These are phyloP conservation scores for Gyrodon lividus DNA, from an alignment of 768 basidiomycete genomes.

Conservation along the genomic window DNA sequence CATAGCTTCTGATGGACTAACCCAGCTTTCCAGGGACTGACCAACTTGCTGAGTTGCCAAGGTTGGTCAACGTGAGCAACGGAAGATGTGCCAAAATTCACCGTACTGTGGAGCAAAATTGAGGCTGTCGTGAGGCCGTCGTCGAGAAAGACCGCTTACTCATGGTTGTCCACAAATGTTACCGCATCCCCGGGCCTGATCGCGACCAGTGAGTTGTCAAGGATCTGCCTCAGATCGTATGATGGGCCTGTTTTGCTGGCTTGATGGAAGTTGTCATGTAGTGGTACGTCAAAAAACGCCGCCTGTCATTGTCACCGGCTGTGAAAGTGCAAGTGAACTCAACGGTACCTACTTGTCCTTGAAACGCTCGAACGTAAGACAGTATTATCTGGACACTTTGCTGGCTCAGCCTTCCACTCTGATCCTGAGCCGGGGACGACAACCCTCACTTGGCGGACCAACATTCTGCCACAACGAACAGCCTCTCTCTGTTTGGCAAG, in stretches of 20 bases:
- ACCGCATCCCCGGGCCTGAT: slow-evolving; percentile 77
- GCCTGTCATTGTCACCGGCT: slow-evolving; percentile 44
- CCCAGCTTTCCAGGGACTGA: slow-evolving; percentile 83
- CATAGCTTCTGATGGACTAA: slow-evolving; percentile 30
- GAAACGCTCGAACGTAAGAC: slow-evolving; percentile 58
- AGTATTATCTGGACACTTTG: slow-evolving; percentile 49
- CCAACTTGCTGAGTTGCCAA: slow-evolving; percentile 51
- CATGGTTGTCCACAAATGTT: slow-evolving; percentile 89
- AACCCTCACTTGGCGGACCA: slow-evolving; percentile 69
- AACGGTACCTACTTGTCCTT: slow-evolving; percentile 54
- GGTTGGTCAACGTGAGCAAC: slow-evolving; percentile 1
- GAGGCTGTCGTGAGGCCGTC: neutral
- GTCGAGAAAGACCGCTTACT: slow-evolving; percentile 49
- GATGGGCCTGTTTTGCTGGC: slow-evolving; percentile 66
- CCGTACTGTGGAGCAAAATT: slow-evolving; percentile 49
- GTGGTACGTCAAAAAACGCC: slow-evolving; percentile 87
- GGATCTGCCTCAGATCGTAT: slow-evolving; percentile 76
- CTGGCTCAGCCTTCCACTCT: neutral
- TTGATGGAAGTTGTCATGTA: slow-evolving; percentile 79
- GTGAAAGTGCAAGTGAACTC: neutral
- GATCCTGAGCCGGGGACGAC: neutral
- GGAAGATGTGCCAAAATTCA: slow-evolving; percentile 38
- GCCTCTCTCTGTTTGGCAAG: slow-evolving; percentile 39
- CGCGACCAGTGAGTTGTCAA: slow-evolving; percentile 68
- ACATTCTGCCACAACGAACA: slow-evolving; percentile 79